A percentile compares a stretch with the other conserved stretches of the same genome.
phyloP scores from a whole-genome alignment of 768 basidiomycete species.

The Tulasnella sp. region DNA sequence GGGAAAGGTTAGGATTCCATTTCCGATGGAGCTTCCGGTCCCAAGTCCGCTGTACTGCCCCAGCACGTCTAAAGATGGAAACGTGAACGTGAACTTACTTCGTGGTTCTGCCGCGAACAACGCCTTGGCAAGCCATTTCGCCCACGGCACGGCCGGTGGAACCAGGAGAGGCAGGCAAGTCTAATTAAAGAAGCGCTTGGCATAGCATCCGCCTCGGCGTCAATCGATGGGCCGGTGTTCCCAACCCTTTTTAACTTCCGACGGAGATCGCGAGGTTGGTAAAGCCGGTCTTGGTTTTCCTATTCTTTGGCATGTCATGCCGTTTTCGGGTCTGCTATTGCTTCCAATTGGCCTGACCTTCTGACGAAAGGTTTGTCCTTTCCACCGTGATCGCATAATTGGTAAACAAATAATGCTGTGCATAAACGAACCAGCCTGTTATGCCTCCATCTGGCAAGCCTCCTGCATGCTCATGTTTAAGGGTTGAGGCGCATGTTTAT shows the following conservation, averaged over 20 bases:
- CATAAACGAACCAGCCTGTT: neutral
- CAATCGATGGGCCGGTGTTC: neutral
- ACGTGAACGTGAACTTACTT: neutral
- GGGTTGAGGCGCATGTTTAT: too few relatives aligned
- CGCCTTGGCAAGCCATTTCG: neutral
- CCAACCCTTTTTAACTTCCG: neutral
- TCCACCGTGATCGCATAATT: neutral
- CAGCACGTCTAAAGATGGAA: neutral
- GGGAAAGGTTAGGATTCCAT: neutral
- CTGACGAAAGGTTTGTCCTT: neutral
- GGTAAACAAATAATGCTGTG: neutral
- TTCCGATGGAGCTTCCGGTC: neutral
- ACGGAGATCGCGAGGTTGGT: neutral
- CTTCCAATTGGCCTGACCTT: neutral
- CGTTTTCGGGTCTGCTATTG: neutral
- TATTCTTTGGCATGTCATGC: neutral
- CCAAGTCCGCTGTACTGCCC: neutral
- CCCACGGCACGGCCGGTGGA: neutral
- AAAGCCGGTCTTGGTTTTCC: neutral
- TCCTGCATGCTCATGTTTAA: too few relatives aligned
- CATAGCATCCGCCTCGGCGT: neutral
- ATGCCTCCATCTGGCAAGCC: too few relatives aligned
- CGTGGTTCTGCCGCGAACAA: neutral
- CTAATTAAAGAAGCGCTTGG: neutral
- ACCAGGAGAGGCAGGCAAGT: neutral